Evolutionary conservation across 139 green algal genomes (phyloP).

Genomic region (Chlamydomonas asymmetrica): DNA sequence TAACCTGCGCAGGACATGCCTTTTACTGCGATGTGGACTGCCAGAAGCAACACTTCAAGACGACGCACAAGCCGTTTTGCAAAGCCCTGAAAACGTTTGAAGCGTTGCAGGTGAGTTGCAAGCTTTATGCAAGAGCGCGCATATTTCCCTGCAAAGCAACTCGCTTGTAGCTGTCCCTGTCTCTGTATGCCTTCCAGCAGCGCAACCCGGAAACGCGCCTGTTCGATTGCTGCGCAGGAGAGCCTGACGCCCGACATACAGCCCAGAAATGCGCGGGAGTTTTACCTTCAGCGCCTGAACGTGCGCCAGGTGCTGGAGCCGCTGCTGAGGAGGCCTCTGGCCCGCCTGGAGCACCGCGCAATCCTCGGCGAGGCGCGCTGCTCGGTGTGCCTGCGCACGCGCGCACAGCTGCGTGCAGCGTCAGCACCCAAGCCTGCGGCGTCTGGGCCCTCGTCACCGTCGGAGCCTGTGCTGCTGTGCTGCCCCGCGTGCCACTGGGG

Average conservation of each 20-base stretch:
- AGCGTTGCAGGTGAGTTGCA: slow-evolving; percentile 8
- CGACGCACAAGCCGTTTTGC: slow-evolving; percentile 23
- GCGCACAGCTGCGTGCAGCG: slow-evolving; percentile 2
- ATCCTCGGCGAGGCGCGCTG: slow-evolving; percentile 16
- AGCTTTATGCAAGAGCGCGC: too few relatives aligned
- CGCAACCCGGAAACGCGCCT: too few relatives aligned
- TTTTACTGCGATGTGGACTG: background rate
- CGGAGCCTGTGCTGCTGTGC: slow-evolving; percentile 1
- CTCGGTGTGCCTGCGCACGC: slow-evolving; percentile 20
- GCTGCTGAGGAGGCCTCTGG: slow-evolving; percentile 15
- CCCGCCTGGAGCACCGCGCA: slow-evolving; percentile 6
- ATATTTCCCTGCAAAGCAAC: too few relatives aligned
- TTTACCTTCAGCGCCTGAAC: slow-evolving; percentile 2
- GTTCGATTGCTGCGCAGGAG: too few relatives aligned
- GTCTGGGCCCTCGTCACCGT: background rate
- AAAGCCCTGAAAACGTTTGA: slow-evolving; percentile 3
- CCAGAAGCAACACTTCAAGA: slow-evolving; percentile 14
- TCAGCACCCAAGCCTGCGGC: background rate
- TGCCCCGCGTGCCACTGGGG: slow-evolving; percentile 27
- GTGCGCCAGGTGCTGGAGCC: slow-evolving; percentile 9
- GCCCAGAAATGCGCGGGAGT: background rate
- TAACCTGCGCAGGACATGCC: too few relatives aligned
- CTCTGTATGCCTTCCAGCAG: too few relatives aligned
- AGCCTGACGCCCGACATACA: too few relatives aligned
- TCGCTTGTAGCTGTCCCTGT: too few relatives aligned